Evolutionary conservation across 106 monocot species (phyloP).

Genomic region (Apostasia ramifera): DNA sequence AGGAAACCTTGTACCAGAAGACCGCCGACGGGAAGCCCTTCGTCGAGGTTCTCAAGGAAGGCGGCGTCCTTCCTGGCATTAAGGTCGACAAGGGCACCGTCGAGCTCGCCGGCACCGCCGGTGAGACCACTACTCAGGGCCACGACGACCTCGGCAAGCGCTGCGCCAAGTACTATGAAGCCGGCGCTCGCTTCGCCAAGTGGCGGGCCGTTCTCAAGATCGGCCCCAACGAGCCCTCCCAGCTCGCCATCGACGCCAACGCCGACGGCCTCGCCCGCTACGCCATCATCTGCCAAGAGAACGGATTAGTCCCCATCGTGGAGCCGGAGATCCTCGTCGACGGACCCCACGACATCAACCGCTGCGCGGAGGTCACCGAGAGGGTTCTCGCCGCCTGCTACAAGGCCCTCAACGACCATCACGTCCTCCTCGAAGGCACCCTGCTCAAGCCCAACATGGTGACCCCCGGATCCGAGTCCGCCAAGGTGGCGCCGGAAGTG

Average conservation of each 20-base stretch:
- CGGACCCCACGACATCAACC: slow-evolving; percentile 28
- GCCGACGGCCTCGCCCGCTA: slow-evolving; percentile 40
- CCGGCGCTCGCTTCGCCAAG: slow-evolving; percentile 46
- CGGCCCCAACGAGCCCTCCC: slow-evolving; percentile 29
- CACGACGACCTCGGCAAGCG: slow-evolving; percentile 47
- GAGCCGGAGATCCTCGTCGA: slow-evolving; percentile 49
- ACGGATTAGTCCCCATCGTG: slow-evolving; percentile 41
- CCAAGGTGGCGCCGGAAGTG: slow-evolving; percentile 32
- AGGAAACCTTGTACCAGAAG: slow-evolving; percentile 54
- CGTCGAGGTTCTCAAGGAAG: slow-evolving; percentile 36
- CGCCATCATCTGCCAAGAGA: slow-evolving; percentile 51
- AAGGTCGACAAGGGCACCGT: slow-evolving; percentile 48
- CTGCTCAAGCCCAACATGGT: slow-evolving; percentile 54
- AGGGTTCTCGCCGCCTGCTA: slow-evolving; percentile 43
- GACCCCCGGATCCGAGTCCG: slow-evolving; percentile 30
- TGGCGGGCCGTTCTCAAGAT: slow-evolving; percentile 50
- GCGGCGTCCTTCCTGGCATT: slow-evolving; percentile 37
- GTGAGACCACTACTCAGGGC: slow-evolving; percentile 44
- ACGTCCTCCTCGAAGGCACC: slow-evolving; percentile 43
- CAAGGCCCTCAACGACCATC: slow-evolving; percentile 39
- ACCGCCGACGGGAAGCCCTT: slow-evolving; percentile 43
- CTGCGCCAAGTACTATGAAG: slow-evolving; percentile 44
- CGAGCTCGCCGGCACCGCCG: slow-evolving; percentile 27
- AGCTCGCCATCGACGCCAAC: slow-evolving; percentile 30
- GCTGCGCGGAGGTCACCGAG: slow-evolving; percentile 34